Percentiles rank a stretch among this genome's conserved stretches.
These are phyloP conservation scores for Monosporascus cannonballus DNA, from an alignment of 2,329 filamentous ascomycete species.

Conservation along the genomic window DNA sequence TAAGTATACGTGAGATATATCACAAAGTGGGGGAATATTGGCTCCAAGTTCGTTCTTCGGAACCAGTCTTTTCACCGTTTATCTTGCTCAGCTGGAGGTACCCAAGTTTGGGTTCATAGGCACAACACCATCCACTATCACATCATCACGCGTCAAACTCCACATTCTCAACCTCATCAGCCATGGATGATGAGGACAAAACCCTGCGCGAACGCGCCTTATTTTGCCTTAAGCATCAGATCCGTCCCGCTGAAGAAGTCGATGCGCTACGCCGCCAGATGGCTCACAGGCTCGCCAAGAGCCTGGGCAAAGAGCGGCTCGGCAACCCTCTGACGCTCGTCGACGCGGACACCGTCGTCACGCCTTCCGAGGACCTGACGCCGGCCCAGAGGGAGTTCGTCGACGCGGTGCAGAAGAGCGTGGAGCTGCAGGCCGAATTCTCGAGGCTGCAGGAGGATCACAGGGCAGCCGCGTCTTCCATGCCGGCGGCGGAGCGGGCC, in stretches of 20 bases:
- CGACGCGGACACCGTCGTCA: slow-evolving; percentile 30
- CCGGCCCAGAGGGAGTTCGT: slow-evolving; percentile 51
- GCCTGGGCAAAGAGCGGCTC: slow-evolving; percentile 36
- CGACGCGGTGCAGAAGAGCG: slow-evolving; percentile 45
- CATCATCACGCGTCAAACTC: no score
- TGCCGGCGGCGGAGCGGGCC: slow-evolving; percentile 11
- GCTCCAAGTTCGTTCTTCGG: no score
- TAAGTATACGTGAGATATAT: no score
- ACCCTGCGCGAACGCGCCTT: slow-evolving; percentile 31
- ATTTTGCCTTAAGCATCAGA: slow-evolving; percentile 42
- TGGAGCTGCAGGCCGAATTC: slow-evolving; percentile 45
- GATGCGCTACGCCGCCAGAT: slow-evolving; percentile 50
- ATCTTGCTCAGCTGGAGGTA: no score
- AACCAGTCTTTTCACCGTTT: no score
- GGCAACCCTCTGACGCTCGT: slow-evolving; percentile 43
- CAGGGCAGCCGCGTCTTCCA: slow-evolving; percentile 9
- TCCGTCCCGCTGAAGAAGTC: slow-evolving; percentile 52
- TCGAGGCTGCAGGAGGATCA: slow-evolving; percentile 28
- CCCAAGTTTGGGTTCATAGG: no score
- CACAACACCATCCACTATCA: no score
- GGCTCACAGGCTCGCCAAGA: slow-evolving; percentile 46
- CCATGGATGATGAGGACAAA: slow-evolving; percentile 26
- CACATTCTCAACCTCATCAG: slow-evolving; percentile 1
- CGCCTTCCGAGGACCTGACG: slow-evolving; percentile 30
- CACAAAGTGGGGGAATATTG: no score